These are phyloP conservation scores for Hypocreales sp. DNA, from an alignment of 2,329 filamentous ascomycete genomes.

Conservation along the genomic window DNA sequence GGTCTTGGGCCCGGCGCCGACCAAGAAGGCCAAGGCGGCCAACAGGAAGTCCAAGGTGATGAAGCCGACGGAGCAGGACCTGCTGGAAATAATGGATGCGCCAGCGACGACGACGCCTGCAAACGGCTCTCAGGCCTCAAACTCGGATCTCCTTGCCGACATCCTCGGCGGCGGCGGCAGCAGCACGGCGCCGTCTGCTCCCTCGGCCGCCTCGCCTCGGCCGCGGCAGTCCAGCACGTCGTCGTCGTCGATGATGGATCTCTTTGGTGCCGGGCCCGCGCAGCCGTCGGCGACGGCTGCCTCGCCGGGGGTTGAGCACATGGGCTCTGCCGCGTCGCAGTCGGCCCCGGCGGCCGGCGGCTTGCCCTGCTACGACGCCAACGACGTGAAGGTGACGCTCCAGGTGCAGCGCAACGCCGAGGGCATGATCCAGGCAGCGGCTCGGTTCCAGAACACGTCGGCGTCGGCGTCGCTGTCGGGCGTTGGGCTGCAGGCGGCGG, in stretches of 20 bases:
- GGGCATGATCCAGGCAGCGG: conserved; percentile 64
- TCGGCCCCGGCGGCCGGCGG: conserved; percentile 29
- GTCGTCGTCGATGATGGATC: conserved; percentile 77
- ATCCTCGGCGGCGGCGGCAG: conserved; percentile 77
- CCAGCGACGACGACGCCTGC: conserved; percentile 37
- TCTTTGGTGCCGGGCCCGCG: conserved; percentile 46
- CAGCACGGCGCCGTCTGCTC: conserved; percentile 24
- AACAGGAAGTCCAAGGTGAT: conserved; percentile 63
- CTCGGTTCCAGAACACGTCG: conserved; percentile 68
- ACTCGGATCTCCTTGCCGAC: conserved; percentile 77
- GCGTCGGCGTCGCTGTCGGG: conserved; percentile 49
- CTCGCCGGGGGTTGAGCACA: conserved; percentile 30
- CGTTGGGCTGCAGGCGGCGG: conserved; percentile 82
- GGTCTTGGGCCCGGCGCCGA: conserved; percentile 65
- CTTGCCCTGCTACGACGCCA: conserved; percentile 70
- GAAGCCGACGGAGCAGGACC: conserved; percentile 80
- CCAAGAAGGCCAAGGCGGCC: conserved; percentile 49
- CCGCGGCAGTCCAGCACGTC: conserved; percentile 40
- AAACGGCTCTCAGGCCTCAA: conserved; percentile 44
- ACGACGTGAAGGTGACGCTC: conserved; percentile 68
- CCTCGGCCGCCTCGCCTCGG: conserved; percentile 24
- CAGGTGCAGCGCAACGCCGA: conserved; percentile 72
- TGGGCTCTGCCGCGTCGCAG: conserved; percentile 26
- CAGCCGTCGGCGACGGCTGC: conserved; percentile 20
- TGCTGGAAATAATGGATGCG: conserved; percentile 84